A percentile compares a stretch with the other conserved stretches of the same genome.
These are phyloP conservation scores for Candida sakaeoensis DNA, from an alignment of 805 yeast genomes.

Conservation along the genomic window DNA sequence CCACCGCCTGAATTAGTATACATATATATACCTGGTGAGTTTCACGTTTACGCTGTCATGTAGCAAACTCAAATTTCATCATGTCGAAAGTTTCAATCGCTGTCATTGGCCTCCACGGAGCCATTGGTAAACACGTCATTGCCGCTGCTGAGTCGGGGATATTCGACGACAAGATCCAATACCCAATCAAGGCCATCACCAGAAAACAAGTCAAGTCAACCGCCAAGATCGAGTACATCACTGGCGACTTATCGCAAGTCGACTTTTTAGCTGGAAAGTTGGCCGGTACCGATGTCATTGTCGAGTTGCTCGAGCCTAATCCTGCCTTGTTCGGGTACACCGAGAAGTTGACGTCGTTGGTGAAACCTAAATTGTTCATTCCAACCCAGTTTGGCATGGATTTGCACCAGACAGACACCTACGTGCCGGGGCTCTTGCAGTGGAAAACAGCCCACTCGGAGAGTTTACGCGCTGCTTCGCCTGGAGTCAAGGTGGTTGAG, in stretches of 20 bases:
- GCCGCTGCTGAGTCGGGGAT: conserved; percentile 42
- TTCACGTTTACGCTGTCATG: no score
- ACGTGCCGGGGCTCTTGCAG: conserved; percentile 8
- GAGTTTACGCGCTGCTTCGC: conserved; percentile 2
- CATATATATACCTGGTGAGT: no score
- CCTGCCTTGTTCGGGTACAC: conserved; percentile 29
- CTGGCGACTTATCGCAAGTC: conserved; percentile 19
- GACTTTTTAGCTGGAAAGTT: conserved; percentile 10
- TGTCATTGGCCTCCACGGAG: conserved; percentile 51
- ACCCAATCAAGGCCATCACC: conserved; percentile 52
- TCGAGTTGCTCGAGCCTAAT: conserved; percentile 38
- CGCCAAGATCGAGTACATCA: conserved; percentile 37
- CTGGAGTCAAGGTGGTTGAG: conserved; percentile 12
- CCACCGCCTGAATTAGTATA: no score
- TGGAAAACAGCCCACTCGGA: conserved; percentile 7
- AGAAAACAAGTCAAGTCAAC: conserved; percentile 35
- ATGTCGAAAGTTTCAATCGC: conserved; percentile 37
- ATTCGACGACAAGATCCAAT: conserved; percentile 37
- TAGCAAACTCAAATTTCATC: no score
- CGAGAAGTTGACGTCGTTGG: conserved; percentile 32
- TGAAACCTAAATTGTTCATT: conserved; percentile 49
- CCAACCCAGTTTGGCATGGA: conserved; percentile 57
- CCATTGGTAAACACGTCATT: conserved; percentile 46
- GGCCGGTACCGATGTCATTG: conserved; percentile 34
- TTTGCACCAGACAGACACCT: no score